Evolutionary conservation across 2,329 filamentous ascomycete species (phyloP), one percentile per base, ranked within the genome.

Genomic region (Graphiopsis chlorocephala): DNA sequence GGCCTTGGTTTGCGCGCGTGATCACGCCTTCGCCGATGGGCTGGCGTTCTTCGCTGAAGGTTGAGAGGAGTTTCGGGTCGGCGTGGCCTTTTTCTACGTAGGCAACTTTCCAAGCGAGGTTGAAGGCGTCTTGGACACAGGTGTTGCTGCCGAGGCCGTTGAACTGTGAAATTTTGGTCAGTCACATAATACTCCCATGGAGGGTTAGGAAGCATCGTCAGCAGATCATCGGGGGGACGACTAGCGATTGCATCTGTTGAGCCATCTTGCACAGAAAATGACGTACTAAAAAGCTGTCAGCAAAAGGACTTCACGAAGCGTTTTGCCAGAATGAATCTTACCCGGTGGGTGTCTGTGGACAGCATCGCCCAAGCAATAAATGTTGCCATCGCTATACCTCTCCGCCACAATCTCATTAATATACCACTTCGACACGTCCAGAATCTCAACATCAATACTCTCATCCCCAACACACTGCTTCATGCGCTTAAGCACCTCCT

Each of bases 391-490:
- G 48, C 68, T 70, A 64, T 87, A 89, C 14, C 78, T 75, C 71
- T 87, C 82, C 0, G 86, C 87, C 0, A 87, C 83, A 5, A 79
- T 85, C 72, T 65, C 86, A 68, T 88, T 87, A 69, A 89, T 83
- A 61, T 77, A 78, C 87, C 87, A 89, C 68, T 83, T 84, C 10
- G 83, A 82, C 6, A 86, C 73, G 61, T 81, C 75, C n/a, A 86
- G 63, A 55, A 88, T 80, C 70, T 87, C 79, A 2, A 82, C 76
- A 0, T 78, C 73, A 14, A 84, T 73, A 0, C 80, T 79, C 29
- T 84, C 81, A 69, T 88, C 85, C 0, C 85, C 86, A 61, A 88
- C 84, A 3, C 85, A 76, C 29, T 84, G 76, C 35, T 76, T 78
- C 1, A 86, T 76, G 4, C 81, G 75, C 29, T 75, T 69, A 4